A percentile compares a stretch with the other conserved stretches of the same genome.
Evolutionary conservation across 2,329 filamentous ascomycete genomes (phyloP).

Genomic region (Trichophyton verrucosum): DNA sequence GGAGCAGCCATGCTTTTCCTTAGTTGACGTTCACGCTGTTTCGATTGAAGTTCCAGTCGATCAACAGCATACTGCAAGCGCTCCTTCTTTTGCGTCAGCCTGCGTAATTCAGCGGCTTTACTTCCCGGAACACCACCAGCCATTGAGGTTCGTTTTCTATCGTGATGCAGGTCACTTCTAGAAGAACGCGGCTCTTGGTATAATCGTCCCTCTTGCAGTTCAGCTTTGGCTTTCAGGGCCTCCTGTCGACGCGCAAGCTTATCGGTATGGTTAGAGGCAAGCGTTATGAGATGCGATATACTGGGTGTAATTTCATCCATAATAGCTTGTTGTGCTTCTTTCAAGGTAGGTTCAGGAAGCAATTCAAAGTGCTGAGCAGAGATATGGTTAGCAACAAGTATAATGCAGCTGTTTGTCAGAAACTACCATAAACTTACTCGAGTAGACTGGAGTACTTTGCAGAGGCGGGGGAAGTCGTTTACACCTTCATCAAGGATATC

Average conservation of each 20-base stretch:
- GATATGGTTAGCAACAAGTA: not conserved
- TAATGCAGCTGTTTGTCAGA: not conserved
- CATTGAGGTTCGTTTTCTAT: conserved; percentile 12
- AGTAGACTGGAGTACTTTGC: conserved; percentile 51
- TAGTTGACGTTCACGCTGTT: conserved; percentile 59
- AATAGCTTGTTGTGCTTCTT: conserved; percentile 68
- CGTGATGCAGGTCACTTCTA: conserved; percentile 8
- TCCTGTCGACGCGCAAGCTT: conserved; percentile 73
- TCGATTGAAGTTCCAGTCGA: conserved; percentile 71
- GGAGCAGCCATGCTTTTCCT: conserved; percentile 58
- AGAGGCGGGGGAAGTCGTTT: conserved; percentile 50
- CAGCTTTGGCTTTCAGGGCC: conserved; percentile 66
- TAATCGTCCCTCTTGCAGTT: conserved; percentile 66
- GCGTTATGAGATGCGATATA: conserved; percentile 62
- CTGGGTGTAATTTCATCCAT: conserved; percentile 84
- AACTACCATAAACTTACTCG: conserved; percentile 33
- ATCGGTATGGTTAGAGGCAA: conserved; percentile 72
- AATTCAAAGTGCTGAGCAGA: conserved; percentile 70
- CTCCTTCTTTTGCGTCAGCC: conserved; percentile 69
- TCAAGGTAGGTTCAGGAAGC: conserved; percentile 71
- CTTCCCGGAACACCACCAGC: conserved; percentile 17
- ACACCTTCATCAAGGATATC: conserved; percentile 50
- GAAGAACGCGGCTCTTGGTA: conserved; percentile 30
- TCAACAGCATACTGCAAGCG: conserved; percentile 77
- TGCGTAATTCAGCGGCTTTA: conserved; percentile 50